phyloP scores from a whole-genome alignment of 257 asterid species.

The Solanum rostratum region DNA sequence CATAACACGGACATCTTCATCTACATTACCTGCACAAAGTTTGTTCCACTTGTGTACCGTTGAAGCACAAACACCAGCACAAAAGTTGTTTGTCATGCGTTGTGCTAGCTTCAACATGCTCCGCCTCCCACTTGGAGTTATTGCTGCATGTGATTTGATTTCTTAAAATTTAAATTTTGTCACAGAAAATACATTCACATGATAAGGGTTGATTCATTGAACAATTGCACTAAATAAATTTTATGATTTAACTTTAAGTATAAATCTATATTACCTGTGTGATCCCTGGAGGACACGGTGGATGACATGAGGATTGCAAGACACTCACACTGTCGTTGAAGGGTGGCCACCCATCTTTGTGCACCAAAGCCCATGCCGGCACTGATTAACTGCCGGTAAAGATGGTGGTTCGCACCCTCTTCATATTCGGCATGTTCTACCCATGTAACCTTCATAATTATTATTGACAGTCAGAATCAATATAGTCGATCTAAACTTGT shows the following conservation, averaged over 20 bases:
- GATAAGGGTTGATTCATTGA: not conserved
- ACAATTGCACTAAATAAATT: not conserved
- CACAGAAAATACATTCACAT: not conserved
- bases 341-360: constrained; percentile 75
- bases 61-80: constrained; percentile 86
- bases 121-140: constrained; percentile 64
- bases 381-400: constrained; percentile 46
- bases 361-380: constrained; percentile 94
- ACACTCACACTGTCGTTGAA: constrained; percentile 81
- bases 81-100: constrained; percentile 89
- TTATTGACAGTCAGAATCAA: not conserved
- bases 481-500: not conserved
- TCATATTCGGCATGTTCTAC: constrained; percentile 86
- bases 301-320: constrained; percentile 88
- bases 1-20: constrained; percentile 83
- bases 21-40: constrained; percentile 52
- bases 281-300: constrained; percentile 27
- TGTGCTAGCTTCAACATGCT: constrained; percentile 94
- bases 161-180: not conserved
- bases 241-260: not conserved
- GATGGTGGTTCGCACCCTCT: constrained; percentile 58
- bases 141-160: constrained; percentile 22
- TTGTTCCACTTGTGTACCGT: constrained; percentile 89
- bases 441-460: constrained; percentile 62
- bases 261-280: constrained; percentile 24